Conservation (phyloP, 345 rosid genomes). For the Pseudoturritis turrita region DNA sequence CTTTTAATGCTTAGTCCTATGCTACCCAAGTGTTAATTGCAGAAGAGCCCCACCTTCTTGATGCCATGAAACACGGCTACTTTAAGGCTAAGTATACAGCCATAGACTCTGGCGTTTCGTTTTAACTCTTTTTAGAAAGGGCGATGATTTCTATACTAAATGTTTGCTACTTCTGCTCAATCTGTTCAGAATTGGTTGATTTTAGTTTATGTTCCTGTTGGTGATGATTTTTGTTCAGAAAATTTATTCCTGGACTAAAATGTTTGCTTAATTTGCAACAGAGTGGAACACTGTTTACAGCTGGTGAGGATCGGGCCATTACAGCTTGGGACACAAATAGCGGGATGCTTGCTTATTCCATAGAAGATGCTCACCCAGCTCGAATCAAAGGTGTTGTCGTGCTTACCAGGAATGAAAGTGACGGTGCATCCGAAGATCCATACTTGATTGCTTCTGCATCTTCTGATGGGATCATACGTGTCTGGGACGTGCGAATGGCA, state of each 20-base stretch:
- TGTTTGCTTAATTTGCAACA: slow-evolving; percentile 28
- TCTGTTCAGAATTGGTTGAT: neutral
- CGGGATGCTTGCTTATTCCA: slow-evolving; percentile 72
- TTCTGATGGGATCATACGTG: slow-evolving; percentile 84
- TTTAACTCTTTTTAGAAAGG: too few species aligned
- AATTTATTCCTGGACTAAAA: neutral
- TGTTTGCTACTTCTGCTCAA: neutral
- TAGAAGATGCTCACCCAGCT: slow-evolving; percentile 71
- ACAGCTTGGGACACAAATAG: slow-evolving; percentile 88
- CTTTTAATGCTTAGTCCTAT: neutral
- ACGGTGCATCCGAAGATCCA: slow-evolving; percentile 50
- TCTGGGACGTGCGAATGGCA: slow-evolving; percentile 87
- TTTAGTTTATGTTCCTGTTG: neutral
- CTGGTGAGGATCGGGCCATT: slow-evolving; percentile 79
- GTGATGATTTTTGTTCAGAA: neutral
- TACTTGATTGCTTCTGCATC: slow-evolving; percentile 79
- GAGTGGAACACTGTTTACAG: slow-evolving; percentile 74
- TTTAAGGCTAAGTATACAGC: neutral
- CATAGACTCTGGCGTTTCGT: too few species aligned
- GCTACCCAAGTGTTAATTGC: neutral
- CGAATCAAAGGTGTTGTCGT: slow-evolving; percentile 88
- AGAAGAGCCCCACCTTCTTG: neutral
- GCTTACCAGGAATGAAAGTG: slow-evolving; percentile 44
- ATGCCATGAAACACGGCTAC: neutral
- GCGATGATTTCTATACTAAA: neutral